Evolutionary conservation across 1,284 basidiomycete species (phyloP).

Genomic region (Puccinia hordei): DNA sequence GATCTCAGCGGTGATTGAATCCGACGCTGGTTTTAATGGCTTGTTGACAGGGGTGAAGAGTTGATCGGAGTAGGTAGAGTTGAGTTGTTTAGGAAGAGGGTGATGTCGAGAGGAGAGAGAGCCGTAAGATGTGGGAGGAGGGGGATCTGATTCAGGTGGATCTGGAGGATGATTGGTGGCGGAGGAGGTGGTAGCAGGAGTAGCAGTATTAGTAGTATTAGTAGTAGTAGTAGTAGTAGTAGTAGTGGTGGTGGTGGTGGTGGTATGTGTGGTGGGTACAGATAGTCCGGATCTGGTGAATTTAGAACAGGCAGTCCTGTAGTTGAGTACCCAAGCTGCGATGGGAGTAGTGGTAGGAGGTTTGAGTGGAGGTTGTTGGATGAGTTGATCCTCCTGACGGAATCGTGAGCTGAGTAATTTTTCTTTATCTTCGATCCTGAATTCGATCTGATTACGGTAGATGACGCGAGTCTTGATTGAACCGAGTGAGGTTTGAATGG

Average conservation of each 20-base stretch:
- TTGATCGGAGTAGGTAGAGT: not conserved
- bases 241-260: not conserved
- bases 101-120: conserved; percentile 18
- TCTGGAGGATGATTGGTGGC: not conserved
- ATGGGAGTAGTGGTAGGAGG: not conserved
- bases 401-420: conserved; percentile 25
- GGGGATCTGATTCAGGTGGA: not conserved
- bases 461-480: conserved; percentile 14
- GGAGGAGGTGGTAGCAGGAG: not conserved
- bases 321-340: not conserved
- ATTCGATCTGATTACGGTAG: conserved; percentile 44
- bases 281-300: not conserved
- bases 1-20: conserved; percentile 40
- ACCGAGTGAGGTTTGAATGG: conserved; percentile 36
- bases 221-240: not conserved
- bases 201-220: too few species aligned
- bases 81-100: not conserved
- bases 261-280: not conserved
- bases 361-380: too few species aligned
- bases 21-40: not conserved
- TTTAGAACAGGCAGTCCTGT: not conserved
- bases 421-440: conserved; percentile 28
- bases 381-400: conserved; percentile 20
- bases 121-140: conserved; percentile 7
- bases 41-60: not conserved